Evolutionary conservation across 1,284 basidiomycete species (phyloP), one percentile per base, ranked within the genome.

Genomic region (Papiliotrema flavescens): DNA sequence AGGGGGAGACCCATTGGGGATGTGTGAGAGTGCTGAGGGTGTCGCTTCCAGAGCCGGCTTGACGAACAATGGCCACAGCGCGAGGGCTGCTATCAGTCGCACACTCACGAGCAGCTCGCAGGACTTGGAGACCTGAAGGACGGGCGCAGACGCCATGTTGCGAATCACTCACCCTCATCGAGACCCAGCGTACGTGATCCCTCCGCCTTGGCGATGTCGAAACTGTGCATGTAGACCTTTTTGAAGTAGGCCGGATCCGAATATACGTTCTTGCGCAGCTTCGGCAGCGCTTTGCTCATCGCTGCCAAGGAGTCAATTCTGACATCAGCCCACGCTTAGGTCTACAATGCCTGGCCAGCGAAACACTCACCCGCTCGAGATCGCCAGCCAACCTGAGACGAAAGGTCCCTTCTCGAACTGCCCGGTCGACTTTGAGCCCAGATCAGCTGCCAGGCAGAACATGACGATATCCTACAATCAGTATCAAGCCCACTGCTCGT

Each of bases 191-290:
- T 78, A 59, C 81, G 78, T 36, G 81, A 79, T 0, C 92, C 92
- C 53, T 88, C 85, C 19, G 79, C 73, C 56, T 87, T 84, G 24
- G 86, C 88, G 75, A 97, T 90, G 57, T 87, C 84, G 69, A 97
- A 98, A 0, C 90, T 89, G 75, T 87, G 88, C 62, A 83, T 83
- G 78, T 98, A 98, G 11, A 97, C 90, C 60, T 85, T 84, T 60
- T 83, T 83, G 78, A 95, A 98, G 76, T 91, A 91, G 0, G 74
- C 79, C 0, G 84, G 79, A 66, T 94, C 86, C 7, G 80, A 78
- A 23, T 80, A 81, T 40, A 95, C 83, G 66, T 84, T 83, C 47
- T 80, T 75, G 40, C 85, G 81, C 54, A 95, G 76, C 32, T 76
- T 78, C 1, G 79, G 71, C 15, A 95, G 78, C 17, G 82, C 75